Conservation (phyloP, 805 yeast species). For the Wickerhamomyces mucosus region DNA sequence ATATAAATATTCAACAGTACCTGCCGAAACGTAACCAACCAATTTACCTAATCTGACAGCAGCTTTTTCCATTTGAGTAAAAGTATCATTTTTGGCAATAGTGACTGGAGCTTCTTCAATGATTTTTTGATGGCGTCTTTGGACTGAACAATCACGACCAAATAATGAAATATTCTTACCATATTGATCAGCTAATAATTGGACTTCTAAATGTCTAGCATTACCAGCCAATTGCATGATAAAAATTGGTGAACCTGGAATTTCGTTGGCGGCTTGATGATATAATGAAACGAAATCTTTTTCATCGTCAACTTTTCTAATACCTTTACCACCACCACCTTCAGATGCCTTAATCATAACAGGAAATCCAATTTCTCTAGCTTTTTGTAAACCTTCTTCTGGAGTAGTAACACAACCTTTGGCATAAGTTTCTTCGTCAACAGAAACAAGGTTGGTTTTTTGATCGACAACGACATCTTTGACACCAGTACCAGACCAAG, state of each 20-base stretch:
- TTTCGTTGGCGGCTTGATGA: constrained; percentile 93
- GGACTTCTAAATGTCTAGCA: constrained; percentile 98
- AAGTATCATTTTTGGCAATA: constrained; percentile 78
- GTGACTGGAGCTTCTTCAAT: constrained; percentile 99
- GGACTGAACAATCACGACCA: constrained; percentile 99
- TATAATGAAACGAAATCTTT: constrained; percentile 69
- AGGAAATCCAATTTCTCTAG: constrained; percentile 88
- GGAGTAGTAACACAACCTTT: constrained; percentile 84
- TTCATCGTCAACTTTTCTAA: constrained; percentile 86
- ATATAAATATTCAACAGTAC: constrained; percentile 96
- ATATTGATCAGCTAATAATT: constrained; percentile 94
- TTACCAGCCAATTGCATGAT: constrained; percentile 96
- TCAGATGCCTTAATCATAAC: constrained; percentile 99
- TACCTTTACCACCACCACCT: constrained; percentile 99
- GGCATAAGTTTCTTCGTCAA: constrained; percentile 71
- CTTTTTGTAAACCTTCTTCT: constrained; percentile 82
- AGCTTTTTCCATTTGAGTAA: constrained; percentile 88
- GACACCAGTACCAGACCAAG: constrained; percentile 99
- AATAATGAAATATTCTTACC: constrained; percentile 95
- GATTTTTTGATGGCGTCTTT: constrained; percentile 98
- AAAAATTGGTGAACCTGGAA: constrained; percentile 98
- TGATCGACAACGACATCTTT: constrained; percentile 66
- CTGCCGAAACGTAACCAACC: constrained; percentile 98
- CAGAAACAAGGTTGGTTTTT: constrained; percentile 75
- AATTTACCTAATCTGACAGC: constrained; percentile 95